Evolutionary conservation across 202 grass and related monocot species (phyloP), one percentile per base, ranked within the genome.

Genomic region (Saccharum hybrid): DNA sequence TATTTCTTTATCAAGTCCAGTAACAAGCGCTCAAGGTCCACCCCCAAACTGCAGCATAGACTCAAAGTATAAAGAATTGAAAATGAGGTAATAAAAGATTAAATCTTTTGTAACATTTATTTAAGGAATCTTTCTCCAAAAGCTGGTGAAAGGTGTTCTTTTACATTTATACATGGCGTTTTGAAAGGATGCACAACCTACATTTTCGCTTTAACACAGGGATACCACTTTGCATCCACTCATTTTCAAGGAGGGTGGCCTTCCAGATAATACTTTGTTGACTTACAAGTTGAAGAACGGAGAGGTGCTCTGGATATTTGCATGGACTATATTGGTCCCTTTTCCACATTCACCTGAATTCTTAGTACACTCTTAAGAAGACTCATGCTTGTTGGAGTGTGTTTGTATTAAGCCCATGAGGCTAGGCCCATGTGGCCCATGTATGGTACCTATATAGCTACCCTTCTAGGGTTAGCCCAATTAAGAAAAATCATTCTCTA

Each of bases 161-260:
- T 82, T 66, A 31, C 34, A 33, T 36, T 36, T 36, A 36, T 36
- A 36, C 57, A 78, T 78, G 34, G 7, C 52, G 71, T 63, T 26
- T 80, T 71, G 71, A 81, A 69, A 68, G 42, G 63, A 76, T 54
- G 52, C 15, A 41, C 80, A 85, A 60, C 48, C 62, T 26, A 21
- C 75, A 3, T 7, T 74, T 82, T 31, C 21, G 2, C 63, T 52
- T 73, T 61, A 12, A 26, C 76, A 69, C 81, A 97, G 94, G 89
- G 81, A 92, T 88, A 52, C 67, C 5, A 38, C 57, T 84, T 90
- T 94, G 82, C 94, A 97, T 75, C 84, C 81, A 33, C 65, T 90
- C 76, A 72, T 97, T 89, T 97, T 97, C 81, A 89, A 97, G 85
- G 88, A 94, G 80, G 84, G 79, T 38, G 92, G 88, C 75, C 88